These are phyloP conservation scores for Sinapis alba DNA, from an alignment of 441 rosid genomes.

Conservation along the genomic window DNA sequence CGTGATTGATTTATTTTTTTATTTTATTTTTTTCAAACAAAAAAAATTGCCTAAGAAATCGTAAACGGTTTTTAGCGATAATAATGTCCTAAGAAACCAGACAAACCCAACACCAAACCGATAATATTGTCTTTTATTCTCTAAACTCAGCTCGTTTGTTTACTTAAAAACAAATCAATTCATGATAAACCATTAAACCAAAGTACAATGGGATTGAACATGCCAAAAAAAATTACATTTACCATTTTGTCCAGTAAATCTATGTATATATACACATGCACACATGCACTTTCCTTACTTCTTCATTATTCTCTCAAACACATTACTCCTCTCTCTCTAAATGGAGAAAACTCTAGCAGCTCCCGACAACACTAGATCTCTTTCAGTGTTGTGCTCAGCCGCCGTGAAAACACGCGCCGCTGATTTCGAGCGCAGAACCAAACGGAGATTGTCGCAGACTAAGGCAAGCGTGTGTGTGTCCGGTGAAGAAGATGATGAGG, in stretches of 20 bases:
- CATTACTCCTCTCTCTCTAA: constrained; percentile 13
- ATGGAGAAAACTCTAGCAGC: constrained; percentile 31
- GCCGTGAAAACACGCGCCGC: constrained; percentile 9
- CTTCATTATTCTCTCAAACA: constrained; percentile 33
- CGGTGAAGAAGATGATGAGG: constrained; percentile 15
- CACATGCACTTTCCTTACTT: constrained; percentile 28
- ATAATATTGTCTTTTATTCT: background rate
- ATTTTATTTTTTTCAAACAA: too few species aligned
- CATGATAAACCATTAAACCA: constrained; percentile 26
- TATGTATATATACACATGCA: constrained; percentile 3
- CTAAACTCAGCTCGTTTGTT: background rate
- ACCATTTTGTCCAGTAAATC: background rate
- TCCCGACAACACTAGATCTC: constrained; percentile 17
- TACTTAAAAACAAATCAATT: background rate
- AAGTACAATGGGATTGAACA: constrained; percentile 12
- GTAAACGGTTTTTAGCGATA: too few species aligned
- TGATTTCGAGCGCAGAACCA: constrained; percentile 34
- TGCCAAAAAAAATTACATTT: background rate
- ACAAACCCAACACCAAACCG: background rate
- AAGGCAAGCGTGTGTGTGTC: constrained; percentile 14
- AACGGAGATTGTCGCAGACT: constrained; percentile 22
- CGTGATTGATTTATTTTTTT: too few species aligned
- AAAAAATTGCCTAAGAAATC: too few species aligned
- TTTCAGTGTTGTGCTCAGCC: constrained; percentile 21
- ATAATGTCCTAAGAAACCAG: too few species aligned